Evolutionary conservation across 176 grass and related monocot species (phyloP).

Genomic region (Aechmea fasciata): DNA sequence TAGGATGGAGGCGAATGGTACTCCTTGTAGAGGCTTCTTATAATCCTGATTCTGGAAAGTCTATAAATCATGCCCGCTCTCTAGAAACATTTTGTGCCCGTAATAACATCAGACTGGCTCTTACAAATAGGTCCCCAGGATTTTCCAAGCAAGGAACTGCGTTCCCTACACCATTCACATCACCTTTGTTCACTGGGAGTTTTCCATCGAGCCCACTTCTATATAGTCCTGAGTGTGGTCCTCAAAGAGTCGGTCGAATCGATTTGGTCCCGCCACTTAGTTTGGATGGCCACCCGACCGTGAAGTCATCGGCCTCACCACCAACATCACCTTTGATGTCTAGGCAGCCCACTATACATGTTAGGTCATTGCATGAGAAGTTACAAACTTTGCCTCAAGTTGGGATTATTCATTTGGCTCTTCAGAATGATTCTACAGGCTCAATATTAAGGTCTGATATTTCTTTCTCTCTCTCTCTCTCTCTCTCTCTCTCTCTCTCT

Average conservation of each 20-base stretch:
- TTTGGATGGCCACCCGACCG: slow-evolving; percentile 65
- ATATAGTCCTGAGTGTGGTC: slow-evolving; percentile 78
- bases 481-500: too few species aligned
- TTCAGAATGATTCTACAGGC: slow-evolving; percentile 91
- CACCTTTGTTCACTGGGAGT: slow-evolving; percentile 95
- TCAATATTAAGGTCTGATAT: slow-evolving; percentile 70
- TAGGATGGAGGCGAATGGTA: slow-evolving; percentile 92
- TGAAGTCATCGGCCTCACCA: slow-evolving; percentile 38
- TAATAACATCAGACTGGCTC: slow-evolving; percentile 68
- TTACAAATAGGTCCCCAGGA: slow-evolving; percentile 58
- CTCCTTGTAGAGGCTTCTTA: slow-evolving; percentile 84
- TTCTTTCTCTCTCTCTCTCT: too few species aligned
- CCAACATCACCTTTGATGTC: slow-evolving; percentile 63
- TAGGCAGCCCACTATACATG: slow-evolving; percentile 63
- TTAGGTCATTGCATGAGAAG: slow-evolving; percentile 62
- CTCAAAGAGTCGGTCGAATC: slow-evolving; percentile 54
- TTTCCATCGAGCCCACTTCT: slow-evolving; percentile 96
- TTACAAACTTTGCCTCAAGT: slow-evolving; percentile 97
- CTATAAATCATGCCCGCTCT: slow-evolving; percentile 55
- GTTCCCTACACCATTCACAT: slow-evolving; percentile 67
- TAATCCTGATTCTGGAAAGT: slow-evolving; percentile 65
- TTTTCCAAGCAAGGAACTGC: slow-evolving; percentile 56
- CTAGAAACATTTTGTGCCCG: slow-evolving; percentile 78
- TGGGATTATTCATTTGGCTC: slow-evolving; percentile 82
- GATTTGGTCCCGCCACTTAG: slow-evolving; percentile 88